Percentiles rank a stretch among this genome's conserved stretches.
Conservation (phyloP, 306 rosid species). For the Cercis canadensis region DNA sequence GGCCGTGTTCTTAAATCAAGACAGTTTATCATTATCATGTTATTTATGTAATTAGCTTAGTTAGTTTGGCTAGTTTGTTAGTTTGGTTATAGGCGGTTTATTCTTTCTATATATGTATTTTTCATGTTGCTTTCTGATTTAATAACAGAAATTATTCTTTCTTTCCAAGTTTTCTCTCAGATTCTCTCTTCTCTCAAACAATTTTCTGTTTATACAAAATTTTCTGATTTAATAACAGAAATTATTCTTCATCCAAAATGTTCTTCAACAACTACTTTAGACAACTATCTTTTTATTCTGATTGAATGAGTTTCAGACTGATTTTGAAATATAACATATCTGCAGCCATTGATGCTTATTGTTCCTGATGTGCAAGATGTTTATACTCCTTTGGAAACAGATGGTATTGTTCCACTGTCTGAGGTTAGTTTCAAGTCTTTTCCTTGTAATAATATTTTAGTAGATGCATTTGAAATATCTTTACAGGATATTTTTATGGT, state of each 20-base stretch:
- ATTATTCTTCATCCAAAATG: slow-evolving; percentile 8
- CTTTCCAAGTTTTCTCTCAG: no score
- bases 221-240: no score
- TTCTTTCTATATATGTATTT: no score
- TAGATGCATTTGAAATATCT: neutral
- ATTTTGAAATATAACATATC: slow-evolving; percentile 41
- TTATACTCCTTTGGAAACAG: slow-evolving; percentile 94
- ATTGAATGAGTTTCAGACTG: slow-evolving; percentile 22
- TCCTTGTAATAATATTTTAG: slow-evolving; percentile 22
- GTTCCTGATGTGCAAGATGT: slow-evolving; percentile 98
- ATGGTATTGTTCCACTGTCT: slow-evolving; percentile 83
- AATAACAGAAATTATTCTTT: no score
- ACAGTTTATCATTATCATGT: no score
- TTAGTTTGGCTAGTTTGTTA: no score
- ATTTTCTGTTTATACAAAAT: no score
- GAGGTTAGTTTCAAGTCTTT: slow-evolving; percentile 66
- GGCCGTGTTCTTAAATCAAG: no score
- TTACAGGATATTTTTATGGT: slow-evolving; percentile 9
- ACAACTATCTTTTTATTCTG: neutral
- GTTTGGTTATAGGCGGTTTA: no score
- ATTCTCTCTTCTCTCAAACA: no score
- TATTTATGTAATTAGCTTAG: no score
- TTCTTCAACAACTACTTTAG: slow-evolving; percentile 20
- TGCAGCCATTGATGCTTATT: slow-evolving; percentile 96
- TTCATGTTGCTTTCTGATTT: no score